Percentiles rank a stretch among this genome's conserved stretches.
These are phyloP conservation scores for Scopulariopsis brevicaulis DNA, from an alignment of 2,329 filamentous ascomycete species.

Conservation along the genomic window DNA sequence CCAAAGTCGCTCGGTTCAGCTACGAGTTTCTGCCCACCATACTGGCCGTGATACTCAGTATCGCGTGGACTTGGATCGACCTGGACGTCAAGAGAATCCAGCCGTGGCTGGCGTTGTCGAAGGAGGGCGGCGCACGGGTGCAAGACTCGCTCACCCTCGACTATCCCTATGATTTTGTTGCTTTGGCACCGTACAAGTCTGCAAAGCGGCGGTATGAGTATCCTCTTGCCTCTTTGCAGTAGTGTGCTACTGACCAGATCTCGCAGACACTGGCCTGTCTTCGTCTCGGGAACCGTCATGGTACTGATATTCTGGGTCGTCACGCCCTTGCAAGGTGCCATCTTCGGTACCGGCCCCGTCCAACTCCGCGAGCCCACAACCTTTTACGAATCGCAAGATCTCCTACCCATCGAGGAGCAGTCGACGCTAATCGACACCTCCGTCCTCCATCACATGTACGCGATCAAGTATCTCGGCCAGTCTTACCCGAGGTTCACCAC, in stretches of 20 bases:
- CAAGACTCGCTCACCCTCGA: slow-evolving; percentile 35
- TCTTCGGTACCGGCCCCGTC: slow-evolving; percentile 30
- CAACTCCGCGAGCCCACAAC: slow-evolving; percentile 3
- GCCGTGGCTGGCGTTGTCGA: slow-evolving; percentile 47
- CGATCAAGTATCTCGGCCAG: slow-evolving; percentile 32
- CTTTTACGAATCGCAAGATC: slow-evolving; percentile 5
- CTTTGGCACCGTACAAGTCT: slow-evolving; percentile 17
- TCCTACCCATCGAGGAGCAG: slow-evolving; percentile 14
- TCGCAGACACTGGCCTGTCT: slow-evolving; percentile 39
- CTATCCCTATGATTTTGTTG: slow-evolving; percentile 35
- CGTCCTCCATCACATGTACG: slow-evolving; percentile 32
- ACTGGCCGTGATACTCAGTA: slow-evolving; percentile 39
- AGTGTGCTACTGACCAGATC: neutral
- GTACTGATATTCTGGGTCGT: slow-evolving; percentile 42
- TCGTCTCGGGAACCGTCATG: slow-evolving; percentile 32
- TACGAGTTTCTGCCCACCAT: slow-evolving; percentile 44
- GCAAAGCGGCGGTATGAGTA: slow-evolving; percentile 2
- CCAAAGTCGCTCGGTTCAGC: slow-evolving; percentile 18
- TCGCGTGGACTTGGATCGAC: slow-evolving; percentile 49
- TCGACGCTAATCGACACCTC: slow-evolving; percentile 14
- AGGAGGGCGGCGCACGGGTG: slow-evolving; percentile 25
- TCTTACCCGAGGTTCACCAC: slow-evolving; percentile 29
- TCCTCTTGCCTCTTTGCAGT: neutral
- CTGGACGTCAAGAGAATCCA: slow-evolving; percentile 47
- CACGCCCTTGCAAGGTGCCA: slow-evolving; percentile 42